Evolutionary conservation across 176 grass and related monocot genomes (phyloP).

Genomic region (Miscanthus lutarioriparius): DNA sequence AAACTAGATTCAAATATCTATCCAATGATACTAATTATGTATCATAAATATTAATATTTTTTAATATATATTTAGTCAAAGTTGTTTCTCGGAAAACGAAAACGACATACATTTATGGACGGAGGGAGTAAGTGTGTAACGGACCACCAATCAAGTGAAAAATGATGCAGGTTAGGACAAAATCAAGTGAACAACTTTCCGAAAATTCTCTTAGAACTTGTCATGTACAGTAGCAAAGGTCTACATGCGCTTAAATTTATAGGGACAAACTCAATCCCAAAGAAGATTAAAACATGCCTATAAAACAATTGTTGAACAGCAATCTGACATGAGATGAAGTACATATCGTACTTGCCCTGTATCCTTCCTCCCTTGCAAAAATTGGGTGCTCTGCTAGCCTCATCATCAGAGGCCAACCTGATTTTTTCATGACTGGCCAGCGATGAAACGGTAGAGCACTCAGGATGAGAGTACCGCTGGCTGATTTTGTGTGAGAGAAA

Average conservation of each 20-base stretch:
- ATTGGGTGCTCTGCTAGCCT: not conserved
- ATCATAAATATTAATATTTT: no score
- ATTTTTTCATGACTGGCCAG: not conserved
- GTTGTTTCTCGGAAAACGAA: no score
- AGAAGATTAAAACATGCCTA: not conserved
- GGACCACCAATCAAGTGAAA: not conserved
- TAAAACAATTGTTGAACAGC: not conserved
- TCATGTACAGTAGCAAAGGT: not conserved
- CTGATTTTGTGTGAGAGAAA: no score
- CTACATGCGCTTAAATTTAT: not conserved
- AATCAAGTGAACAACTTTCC: not conserved
- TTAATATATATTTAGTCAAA: no score
- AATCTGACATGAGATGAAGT: not conserved
- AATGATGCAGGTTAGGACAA: not conserved
- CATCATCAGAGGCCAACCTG: constrained; percentile 5
- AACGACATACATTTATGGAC: no score
- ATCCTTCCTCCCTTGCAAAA: not conserved
- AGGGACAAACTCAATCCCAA: not conserved
- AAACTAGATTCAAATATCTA: no score
- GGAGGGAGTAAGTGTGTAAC: not conserved
- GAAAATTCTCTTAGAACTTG: not conserved
- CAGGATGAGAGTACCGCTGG: not conserved
- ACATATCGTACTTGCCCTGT: not conserved
- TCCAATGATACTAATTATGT: no score
- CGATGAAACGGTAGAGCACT: not conserved